Evolutionary conservation across 2,329 filamentous ascomycete genomes (phyloP), one percentile per base, ranked within the genome.

Genomic region (Microdochium paspali): DNA sequence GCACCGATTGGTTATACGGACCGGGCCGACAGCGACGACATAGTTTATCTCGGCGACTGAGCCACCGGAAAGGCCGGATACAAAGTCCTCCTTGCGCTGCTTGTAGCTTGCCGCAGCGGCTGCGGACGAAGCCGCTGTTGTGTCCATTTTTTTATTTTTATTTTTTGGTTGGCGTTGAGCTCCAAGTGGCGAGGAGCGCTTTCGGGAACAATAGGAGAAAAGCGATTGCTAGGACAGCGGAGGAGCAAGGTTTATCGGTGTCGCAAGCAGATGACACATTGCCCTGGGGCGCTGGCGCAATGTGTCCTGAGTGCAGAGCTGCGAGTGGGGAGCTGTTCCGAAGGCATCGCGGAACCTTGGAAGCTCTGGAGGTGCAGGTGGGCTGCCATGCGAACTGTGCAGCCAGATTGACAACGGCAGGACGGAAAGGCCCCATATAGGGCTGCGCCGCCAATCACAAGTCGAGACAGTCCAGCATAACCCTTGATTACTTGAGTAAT

Each of bases 31-130:
- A 44, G 87, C 77, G 44, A 87, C 89, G 56, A 97, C 87, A 57
- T 80, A 77, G 64, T 90, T 91, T 69, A 98, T 90, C 64, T 98
- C 93, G 56, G 76, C 71, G 51, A 95, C 82, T 26, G 82, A 77
- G 50, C 93, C 89, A 35, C 93, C 93, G 6, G 85, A 83, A 25
- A 95, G 80, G 64, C 90, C 87, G 47, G 91, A 95, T 60, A 98
- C 93, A 65, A 95, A 95, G 61, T 89, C 89, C 73, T 95, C 90
- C 71, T 98, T 98, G 56, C 85, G 76, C 59, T 85, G 80, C 70
- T 96, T 98, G 73, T 96, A 95, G 67, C 76, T 84, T 44, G 63
- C 64, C 54, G 64, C 55, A 51, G 50, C 55, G 23, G 18, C 15
- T 15, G 35, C 10, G 10, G 31, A 12, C 6, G 31, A 35, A 15